phyloP scores from a whole-genome alignment of 2,329 filamentous ascomycete genomes.

The Neonectria punicea region DNA sequence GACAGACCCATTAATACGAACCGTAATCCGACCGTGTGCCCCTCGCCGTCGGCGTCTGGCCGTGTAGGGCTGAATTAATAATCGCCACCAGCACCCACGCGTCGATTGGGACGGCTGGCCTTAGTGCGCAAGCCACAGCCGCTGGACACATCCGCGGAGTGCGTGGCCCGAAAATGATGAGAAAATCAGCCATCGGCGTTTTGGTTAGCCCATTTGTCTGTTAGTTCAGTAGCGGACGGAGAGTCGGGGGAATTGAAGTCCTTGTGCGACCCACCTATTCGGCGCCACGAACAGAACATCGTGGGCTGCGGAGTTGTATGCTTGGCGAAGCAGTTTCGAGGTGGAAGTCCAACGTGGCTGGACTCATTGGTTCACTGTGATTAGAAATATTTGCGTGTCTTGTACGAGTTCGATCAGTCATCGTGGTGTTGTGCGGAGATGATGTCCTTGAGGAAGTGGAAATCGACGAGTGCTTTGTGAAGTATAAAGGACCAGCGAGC shows the following conservation, averaged over 20 bases:
- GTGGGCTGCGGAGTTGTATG: conserved; percentile 24
- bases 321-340: conserved; percentile 2
- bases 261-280: conserved; percentile 23
- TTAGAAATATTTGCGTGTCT: conserved; percentile 22
- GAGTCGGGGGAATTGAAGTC: conserved; percentile 28
- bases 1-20: neutral
- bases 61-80: conserved; percentile 37
- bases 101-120: conserved; percentile 7
- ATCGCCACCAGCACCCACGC: conserved; percentile 24
- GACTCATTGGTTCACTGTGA: conserved; percentile 7
- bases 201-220: conserved; percentile 20
- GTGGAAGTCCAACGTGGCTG: neutral
- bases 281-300: conserved; percentile 11
- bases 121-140: conserved; percentile 33
- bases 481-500: conserved; percentile 28
- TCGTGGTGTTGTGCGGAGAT: conserved; percentile 13
- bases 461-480: neutral
- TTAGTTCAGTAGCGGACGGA: conserved; percentile 2
- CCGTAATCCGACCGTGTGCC: neutral
- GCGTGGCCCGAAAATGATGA: conserved; percentile 30
- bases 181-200: conserved; percentile 13
- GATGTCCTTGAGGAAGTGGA: neutral
- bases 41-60: neutral
- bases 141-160: conserved; percentile 19
- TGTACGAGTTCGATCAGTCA: neutral